phyloP scores from a whole-genome alignment of 2,329 filamentous ascomycete genomes.

The Claviceps sp. region DNA sequence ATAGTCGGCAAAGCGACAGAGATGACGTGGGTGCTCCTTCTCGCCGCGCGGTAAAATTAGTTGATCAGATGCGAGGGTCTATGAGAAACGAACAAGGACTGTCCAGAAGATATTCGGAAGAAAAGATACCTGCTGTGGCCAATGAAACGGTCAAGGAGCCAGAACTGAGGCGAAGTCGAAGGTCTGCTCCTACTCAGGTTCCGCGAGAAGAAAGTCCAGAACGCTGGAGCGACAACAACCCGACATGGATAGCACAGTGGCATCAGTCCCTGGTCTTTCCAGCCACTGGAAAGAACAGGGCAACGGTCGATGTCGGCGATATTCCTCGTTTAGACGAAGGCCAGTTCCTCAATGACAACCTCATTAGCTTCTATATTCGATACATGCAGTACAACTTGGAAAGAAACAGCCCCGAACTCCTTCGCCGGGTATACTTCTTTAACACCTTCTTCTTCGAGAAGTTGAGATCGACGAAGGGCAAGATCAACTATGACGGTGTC shows the following conservation, averaged over 20 bases:
- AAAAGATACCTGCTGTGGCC: neutral
- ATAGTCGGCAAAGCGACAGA: neutral
- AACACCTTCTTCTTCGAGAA: conserved; percentile 86
- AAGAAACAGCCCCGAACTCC: conserved; percentile 37
- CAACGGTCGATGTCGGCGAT: conserved; percentile 57
- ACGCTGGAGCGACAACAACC: conserved; percentile 38
- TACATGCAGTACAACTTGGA: conserved; percentile 53
- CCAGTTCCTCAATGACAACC: conserved; percentile 82
- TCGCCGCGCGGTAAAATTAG: neutral
- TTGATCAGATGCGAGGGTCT: conserved; percentile 2
- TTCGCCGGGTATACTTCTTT: conserved; percentile 68
- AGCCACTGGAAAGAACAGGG: conserved; percentile 41
- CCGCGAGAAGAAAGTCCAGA: conserved; percentile 9
- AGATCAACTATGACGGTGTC: conserved; percentile 75
- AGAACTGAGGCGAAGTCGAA: conserved; percentile 14
- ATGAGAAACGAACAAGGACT: neutral
- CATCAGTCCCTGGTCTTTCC: conserved; percentile 49
- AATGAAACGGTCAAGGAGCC: conserved; percentile 5
- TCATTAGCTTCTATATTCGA: conserved; percentile 78
- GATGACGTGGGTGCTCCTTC: neutral
- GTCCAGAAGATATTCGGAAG: neutral
- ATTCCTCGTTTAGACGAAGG: conserved; percentile 68
- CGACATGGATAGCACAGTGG: conserved; percentile 40
- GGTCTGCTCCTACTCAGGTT: conserved; percentile 7
- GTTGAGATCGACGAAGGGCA: conserved; percentile 47